These are phyloP conservation scores for Metschnikowia vanudenii DNA, from an alignment of 805 yeast genomes.

Conservation along the genomic window DNA sequence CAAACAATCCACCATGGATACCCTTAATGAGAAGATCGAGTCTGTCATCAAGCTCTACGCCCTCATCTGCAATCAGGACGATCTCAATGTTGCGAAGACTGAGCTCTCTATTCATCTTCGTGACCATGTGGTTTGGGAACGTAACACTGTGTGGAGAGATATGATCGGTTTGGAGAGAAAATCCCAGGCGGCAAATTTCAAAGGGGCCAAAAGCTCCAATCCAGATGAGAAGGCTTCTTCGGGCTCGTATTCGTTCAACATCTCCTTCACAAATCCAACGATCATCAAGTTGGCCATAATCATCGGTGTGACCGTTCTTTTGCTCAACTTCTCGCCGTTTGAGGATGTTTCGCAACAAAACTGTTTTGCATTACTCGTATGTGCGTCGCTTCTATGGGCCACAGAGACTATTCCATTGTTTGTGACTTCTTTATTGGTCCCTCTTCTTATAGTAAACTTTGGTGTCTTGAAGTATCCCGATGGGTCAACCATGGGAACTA, in stretches of 20 bases:
- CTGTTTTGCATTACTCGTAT: constrained; percentile 66
- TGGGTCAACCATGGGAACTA: constrained; percentile 44
- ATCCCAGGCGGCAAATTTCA: constrained; percentile 62
- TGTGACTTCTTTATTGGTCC: constrained; percentile 49
- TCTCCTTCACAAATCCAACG: constrained; percentile 20
- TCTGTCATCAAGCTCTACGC: constrained; percentile 33
- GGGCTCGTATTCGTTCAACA: constrained; percentile 16
- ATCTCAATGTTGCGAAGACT: constrained; percentile 44
- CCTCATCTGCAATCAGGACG: constrained; percentile 35
- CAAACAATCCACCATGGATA: constrained; percentile 29
- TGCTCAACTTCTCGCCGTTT: constrained; percentile 57
- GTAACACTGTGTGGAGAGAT: constrained; percentile 57
- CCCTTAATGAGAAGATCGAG: constrained; percentile 33
- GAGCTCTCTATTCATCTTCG: constrained; percentile 57
- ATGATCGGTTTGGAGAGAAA: constrained; percentile 71
- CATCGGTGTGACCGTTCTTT: constrained; percentile 50
- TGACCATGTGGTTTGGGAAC: constrained; percentile 56
- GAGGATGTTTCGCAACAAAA: constrained; percentile 64
- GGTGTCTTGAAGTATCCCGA: constrained; percentile 49
- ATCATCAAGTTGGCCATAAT: constrained; percentile 49
- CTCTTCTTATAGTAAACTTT: constrained; percentile 46
- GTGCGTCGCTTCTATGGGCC: constrained; percentile 53
- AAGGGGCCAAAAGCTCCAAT: constrained; percentile 3
- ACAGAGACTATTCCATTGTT: constrained; percentile 51
- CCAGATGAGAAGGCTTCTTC: constrained; percentile 12